Evolutionary conservation across 2,329 filamentous ascomycete genomes (phyloP), one percentile per base, ranked within the genome.

Genomic region (Botrytis fabae): DNA sequence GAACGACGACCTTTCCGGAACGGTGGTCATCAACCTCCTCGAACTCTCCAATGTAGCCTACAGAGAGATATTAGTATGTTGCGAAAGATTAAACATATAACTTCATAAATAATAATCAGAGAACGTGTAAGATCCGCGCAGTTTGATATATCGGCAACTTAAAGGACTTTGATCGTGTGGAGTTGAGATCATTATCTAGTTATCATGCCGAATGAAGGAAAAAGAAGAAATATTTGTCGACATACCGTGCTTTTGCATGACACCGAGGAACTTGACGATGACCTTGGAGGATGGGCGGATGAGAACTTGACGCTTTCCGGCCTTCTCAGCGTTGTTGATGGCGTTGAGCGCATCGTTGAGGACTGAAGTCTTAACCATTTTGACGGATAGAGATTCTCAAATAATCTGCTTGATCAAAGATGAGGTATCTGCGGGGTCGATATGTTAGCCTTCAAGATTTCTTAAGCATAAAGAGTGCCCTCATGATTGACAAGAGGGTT

Each of bases 291-390:
- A 93, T 81, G 97, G 96, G 83, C 95, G 92, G 90, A 99, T 98
- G 85, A 99, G 84, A 84, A 98, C 96, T 89, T 99, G 96, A 84
- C 96, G 95, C 93, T 98, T 98, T 88, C 96, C 96, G 82, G 93
- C 89, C 93, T 99, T 98, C 91, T 99, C 97, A 90, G 96, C 96
- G 87, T 99, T 99, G 94, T 99, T 99, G 92, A 99, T 98, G 89
- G 91, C 89, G 86, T 97, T 97, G 83, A 98, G 93, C 85, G 93
- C 94, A 92, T 99, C 96, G 91, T 98, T 97, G 86, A 99, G 95
- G 83, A 98, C 96, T 85, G 94, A 97, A 83, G 96, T 98, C 89
- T 93, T 94, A 87, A 98, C 95, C 95, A 99, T 99, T 85, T 93
- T 98, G 90, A 84, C 91, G 90, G 89, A 80, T 80, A 82, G 89